These are phyloP conservation scores for Penicillium mononematosum DNA, from an alignment of 495 filamentous ascomycete genomes.

Conservation along the genomic window DNA sequence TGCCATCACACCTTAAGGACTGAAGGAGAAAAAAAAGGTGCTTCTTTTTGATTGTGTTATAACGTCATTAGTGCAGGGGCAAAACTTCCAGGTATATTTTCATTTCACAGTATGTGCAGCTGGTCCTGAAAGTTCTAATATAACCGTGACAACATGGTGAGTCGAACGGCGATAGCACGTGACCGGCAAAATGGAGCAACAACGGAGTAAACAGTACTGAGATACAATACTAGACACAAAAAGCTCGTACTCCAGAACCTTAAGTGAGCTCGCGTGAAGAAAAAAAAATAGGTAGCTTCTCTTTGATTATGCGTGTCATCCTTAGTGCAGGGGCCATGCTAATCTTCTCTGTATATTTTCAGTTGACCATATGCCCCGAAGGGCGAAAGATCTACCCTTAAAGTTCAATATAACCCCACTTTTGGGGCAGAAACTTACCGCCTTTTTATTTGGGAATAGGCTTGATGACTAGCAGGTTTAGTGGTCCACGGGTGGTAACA, in stretches of 20 bases:
- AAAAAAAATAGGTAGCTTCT: slow-evolving; percentile 67
- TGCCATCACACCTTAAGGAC: background rate
- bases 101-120: no score
- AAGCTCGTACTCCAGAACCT: no score
- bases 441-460: background rate
- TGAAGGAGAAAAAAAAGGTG: slow-evolving; percentile 60
- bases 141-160: no score
- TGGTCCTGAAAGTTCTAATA: no score
- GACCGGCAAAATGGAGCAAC: no score
- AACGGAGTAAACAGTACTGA: no score
- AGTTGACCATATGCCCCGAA: slow-evolving; percentile 78
- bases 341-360: slow-evolving; percentile 90
- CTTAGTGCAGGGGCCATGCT: slow-evolving; percentile 99
- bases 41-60: slow-evolving; percentile 93
- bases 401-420: background rate
- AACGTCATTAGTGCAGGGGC: slow-evolving; percentile 87
- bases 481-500: background rate
- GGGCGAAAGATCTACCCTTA: slow-evolving; percentile 36
- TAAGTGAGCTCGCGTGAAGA: slow-evolving; percentile 27
- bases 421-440: background rate
- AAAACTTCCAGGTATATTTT: no score
- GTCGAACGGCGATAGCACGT: no score
- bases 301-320: slow-evolving; percentile 98
- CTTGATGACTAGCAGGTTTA: no score
- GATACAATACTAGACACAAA: no score